Conservation (phyloP, 2,329 filamentous ascomycete species). For the Phoma sp. region DNA sequence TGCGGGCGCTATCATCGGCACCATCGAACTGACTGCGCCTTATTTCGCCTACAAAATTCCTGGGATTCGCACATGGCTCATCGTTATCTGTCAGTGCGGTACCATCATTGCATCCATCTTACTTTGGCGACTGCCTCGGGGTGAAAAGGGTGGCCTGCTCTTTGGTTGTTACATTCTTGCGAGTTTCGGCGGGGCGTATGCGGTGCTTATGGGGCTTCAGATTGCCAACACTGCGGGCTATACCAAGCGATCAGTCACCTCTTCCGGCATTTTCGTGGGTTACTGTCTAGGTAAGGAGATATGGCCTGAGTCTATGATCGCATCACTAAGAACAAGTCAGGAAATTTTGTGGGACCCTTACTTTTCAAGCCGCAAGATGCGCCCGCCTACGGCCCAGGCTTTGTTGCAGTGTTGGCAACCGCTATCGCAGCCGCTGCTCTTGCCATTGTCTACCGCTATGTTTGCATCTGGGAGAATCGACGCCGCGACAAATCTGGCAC, state of each 20-base stretch:
- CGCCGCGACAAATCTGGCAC: constrained; percentile 53
- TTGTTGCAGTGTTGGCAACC: constrained; percentile 52
- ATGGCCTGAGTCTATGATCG: neutral
- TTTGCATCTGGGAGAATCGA: constrained; percentile 56
- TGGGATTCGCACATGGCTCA: constrained; percentile 41
- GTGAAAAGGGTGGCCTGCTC: constrained; percentile 54
- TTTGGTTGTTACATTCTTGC: constrained; percentile 61
- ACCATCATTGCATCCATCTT: constrained; percentile 54
- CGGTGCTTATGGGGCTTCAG: constrained; percentile 59
- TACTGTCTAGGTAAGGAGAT: constrained; percentile 56
- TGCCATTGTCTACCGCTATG: constrained; percentile 53
- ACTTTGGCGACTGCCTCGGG: constrained; percentile 54
- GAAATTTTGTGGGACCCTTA: constrained; percentile 44
- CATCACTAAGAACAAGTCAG: constrained; percentile 22
- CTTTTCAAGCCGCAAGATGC: constrained; percentile 29
- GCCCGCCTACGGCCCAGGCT: constrained; percentile 48
- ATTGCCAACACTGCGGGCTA: constrained; percentile 62
- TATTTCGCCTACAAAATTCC: constrained; percentile 34
- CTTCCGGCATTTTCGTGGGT: constrained; percentile 59
- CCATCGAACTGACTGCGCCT: constrained; percentile 32
- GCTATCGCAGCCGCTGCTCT: constrained; percentile 46
- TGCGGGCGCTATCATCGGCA: constrained; percentile 33
- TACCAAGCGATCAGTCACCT: constrained; percentile 59
- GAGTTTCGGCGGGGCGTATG: constrained; percentile 57
- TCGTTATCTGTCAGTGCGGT: constrained; percentile 38